Percentiles rank a stretch among this genome's conserved stretches.
These are phyloP conservation scores for Guadua angustifolia DNA, from an alignment of 176 grass and related monocot species.

Conservation along the genomic window DNA sequence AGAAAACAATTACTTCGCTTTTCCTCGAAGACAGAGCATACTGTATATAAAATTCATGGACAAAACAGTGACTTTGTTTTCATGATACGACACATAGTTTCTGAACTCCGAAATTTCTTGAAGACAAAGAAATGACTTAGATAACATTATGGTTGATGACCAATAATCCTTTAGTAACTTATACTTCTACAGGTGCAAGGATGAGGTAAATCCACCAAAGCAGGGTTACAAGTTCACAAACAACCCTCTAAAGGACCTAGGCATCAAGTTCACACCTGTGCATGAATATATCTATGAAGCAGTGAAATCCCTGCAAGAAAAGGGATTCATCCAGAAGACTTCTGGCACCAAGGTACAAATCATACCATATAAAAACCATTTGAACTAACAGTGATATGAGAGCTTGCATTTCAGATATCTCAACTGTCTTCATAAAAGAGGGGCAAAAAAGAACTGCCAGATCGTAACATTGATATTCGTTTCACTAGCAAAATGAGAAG, in stretches of 20 bases:
- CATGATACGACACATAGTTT: slow-evolving; percentile 1
- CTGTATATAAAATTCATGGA: neutral
- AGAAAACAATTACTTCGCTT: neutral
- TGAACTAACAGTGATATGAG: neutral
- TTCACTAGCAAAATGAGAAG: neutral
- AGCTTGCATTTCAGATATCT: neutral
- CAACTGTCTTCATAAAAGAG: neutral
- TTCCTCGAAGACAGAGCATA: slow-evolving; percentile 1
- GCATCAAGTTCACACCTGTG: slow-evolving; percentile 52
- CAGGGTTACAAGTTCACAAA: slow-evolving; percentile 64
- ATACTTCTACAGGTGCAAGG: slow-evolving; percentile 47
- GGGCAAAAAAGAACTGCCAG: neutral
- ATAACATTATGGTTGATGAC: neutral
- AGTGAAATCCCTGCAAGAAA: slow-evolving; percentile 55
- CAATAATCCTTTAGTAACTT: neutral
- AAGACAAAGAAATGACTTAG: neutral
- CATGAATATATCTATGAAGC: slow-evolving; percentile 53
- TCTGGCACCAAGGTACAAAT: slow-evolving; percentile 32
- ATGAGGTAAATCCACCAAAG: slow-evolving; percentile 56
- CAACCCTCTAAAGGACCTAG: slow-evolving; percentile 59
- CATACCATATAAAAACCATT: neutral
- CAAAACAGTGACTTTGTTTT: neutral
- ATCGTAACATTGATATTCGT: neutral
- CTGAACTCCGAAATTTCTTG: neutral
- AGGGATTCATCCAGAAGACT: slow-evolving; percentile 47